Evolutionary conservation across 306 rosid species (phyloP).

Genomic region (Trichosanthes cucumerina): DNA sequence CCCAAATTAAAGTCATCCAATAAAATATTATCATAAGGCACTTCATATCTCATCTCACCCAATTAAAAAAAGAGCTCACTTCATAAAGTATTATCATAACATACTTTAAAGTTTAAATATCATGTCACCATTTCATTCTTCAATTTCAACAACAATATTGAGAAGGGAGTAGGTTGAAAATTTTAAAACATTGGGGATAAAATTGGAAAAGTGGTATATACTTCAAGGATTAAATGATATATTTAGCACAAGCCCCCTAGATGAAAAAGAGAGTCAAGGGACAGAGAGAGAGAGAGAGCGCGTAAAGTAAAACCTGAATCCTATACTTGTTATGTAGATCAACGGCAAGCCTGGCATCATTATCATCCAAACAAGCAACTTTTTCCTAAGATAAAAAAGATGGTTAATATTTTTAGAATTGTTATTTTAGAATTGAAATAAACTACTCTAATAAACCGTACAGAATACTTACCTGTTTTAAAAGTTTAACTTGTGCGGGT

Average conservation of each 20-base stretch:
- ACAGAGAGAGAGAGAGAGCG: not conserved
- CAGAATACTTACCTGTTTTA: slow-evolving; percentile 66
- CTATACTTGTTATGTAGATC: slow-evolving; percentile 63
- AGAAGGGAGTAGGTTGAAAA: not conserved
- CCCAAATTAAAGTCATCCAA: not conserved
- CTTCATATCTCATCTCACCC: not conserved
- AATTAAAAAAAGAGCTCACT: not conserved
- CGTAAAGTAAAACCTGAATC: slow-evolving; percentile 59
- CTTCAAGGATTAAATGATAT: not conserved
- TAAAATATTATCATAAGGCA: not conserved
- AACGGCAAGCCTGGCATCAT: slow-evolving; percentile 92
- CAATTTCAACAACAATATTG: not conserved
- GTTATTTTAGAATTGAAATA: not conserved
- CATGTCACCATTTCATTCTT: not conserved
- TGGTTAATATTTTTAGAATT: not conserved
- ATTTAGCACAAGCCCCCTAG: not conserved
- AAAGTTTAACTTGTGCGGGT: slow-evolving; percentile 73
- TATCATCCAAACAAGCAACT: slow-evolving; percentile 89
- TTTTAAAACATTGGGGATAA: not conserved
- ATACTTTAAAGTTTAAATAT: not conserved
- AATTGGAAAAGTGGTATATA: not conserved
- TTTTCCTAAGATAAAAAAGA: slow-evolving; percentile 63
- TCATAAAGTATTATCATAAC: not conserved
- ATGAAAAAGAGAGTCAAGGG: not conserved
- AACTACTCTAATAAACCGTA: slow-evolving; percentile 5